Conservation (phyloP, 331 rosid genomes). For the Prunus yedoensis region DNA sequence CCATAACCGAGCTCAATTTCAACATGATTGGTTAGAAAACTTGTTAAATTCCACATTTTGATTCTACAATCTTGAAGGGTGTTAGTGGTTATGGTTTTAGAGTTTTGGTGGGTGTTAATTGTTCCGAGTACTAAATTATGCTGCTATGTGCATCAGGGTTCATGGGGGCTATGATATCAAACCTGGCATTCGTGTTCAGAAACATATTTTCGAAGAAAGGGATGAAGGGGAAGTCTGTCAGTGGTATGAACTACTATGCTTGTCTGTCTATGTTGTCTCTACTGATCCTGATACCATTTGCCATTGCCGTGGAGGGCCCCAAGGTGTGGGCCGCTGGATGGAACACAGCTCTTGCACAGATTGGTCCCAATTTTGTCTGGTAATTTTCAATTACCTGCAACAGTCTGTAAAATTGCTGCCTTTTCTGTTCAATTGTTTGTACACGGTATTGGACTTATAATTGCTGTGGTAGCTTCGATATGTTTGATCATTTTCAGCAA, state of each 20-base stretch:
- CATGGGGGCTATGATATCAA: conserved; percentile 91
- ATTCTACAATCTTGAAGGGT: background rate
- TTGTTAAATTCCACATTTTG: background rate
- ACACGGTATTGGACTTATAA: background rate
- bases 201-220: conserved; percentile 86
- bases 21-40: conserved; percentile 58
- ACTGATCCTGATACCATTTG: conserved; percentile 67
- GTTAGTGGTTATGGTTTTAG: too few species aligned
- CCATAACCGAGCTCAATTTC: conserved; percentile 79
- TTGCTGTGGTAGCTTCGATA: conserved; percentile 9
- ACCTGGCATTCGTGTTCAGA: conserved; percentile 80
- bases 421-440: background rate
- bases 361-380: conserved; percentile 84
- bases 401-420: background rate
- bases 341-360: conserved; percentile 65
- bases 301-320: conserved; percentile 86
- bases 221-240: conserved; percentile 79
- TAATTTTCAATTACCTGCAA: conserved; percentile 24
- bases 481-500: background rate
- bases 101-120: background rate
- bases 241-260: conserved; percentile 93
- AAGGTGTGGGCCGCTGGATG: conserved; percentile 81
- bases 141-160: conserved; percentile 52
- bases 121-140: background rate
- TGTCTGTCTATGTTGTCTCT: conserved; percentile 82